These are phyloP conservation scores for Myxozyma neglecta DNA, from an alignment of 805 yeast genomes.

Conservation along the genomic window DNA sequence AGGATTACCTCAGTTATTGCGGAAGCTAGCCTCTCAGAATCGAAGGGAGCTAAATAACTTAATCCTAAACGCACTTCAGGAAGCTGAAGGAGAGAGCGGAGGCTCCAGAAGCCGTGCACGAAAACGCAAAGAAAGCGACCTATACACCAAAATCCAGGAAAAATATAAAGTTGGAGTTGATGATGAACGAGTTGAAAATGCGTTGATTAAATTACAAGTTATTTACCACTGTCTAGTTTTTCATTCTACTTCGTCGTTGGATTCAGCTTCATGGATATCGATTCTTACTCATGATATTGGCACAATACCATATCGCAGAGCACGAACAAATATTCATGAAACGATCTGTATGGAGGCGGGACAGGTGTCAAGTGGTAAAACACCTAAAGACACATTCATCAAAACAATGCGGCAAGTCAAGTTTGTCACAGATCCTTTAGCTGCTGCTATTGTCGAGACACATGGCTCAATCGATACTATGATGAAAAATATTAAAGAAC, in stretches of 20 bases:
- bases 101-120: neutral
- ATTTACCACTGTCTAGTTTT: constrained; percentile 15
- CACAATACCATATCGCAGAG: constrained; percentile 23
- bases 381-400: constrained; percentile 13
- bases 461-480: constrained; percentile 12
- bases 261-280: constrained; percentile 31
- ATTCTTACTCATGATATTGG: constrained; percentile 29
- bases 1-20: constrained; percentile 14
- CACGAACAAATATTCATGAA: constrained; percentile 17
- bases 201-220: constrained; percentile 24
- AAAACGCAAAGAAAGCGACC: constrained; percentile 1
- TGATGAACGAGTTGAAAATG: constrained; percentile 22
- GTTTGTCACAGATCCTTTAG: constrained; percentile 21
- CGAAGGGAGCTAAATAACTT: constrained; percentile 18
- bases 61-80: constrained; percentile 21
- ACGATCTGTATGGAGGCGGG: constrained; percentile 28
- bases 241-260: constrained; percentile 17
- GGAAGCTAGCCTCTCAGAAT: constrained; percentile 2
- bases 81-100: neutral
- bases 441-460: constrained; percentile 13
- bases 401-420: constrained; percentile 19
- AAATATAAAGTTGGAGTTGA: neutral
- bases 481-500: constrained; percentile 10
- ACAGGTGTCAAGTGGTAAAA: constrained; percentile 23
- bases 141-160: neutral